Evolutionary conservation across 2,329 filamentous ascomycete genomes (phyloP), one percentile per base, ranked within the genome.

Genomic region (Neonectria punicea): DNA sequence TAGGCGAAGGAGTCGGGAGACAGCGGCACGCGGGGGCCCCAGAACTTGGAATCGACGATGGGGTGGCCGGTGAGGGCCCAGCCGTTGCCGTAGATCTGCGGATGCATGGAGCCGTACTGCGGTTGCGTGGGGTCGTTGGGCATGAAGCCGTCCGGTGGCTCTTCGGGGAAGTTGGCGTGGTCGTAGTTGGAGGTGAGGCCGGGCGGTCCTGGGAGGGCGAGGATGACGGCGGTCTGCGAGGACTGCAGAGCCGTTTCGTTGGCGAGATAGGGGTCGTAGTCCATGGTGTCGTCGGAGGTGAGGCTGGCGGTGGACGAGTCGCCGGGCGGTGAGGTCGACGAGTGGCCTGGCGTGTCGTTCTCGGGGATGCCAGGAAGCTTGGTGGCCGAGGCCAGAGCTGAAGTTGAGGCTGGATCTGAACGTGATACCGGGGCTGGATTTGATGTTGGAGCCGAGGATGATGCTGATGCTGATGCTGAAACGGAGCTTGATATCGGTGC

Each of bases 61-160:
- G 68, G 53, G 28, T 54, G 53, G 2, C 68, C 68, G 47, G 39
- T 61, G 18, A 67, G 61, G 5, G 68, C 56, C 72, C 72, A 74
- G 53, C 72, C 72, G 44, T 74, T 71, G 18, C 69, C 72, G 32
- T 70, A 74, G 46, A 74, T 67, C 16, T 74, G 73, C 16, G 68
- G 56, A 1, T 70, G 36, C 4, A 73, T 28, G 51, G 25, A 18
- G 18, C 69, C 72, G 32, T 70, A 74, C 16, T 74, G 73, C 16
- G 68, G 56, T 0, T 70, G 41, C 4, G 72, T 28, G 51, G 20
- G 22, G 53, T 54, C 20, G 28, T 36, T 2, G 59, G 22, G 9
- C 46, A 39, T 61, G 39, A 58, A 30, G 6, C 61, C 54, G 8
- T 62, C 49, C 0, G 65, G 61, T 25, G 63, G 58, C 7, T 58